Evolutionary conservation across 108 stramenopile species (phyloP).

Genomic region (Pelagomonas calceolata): DNA sequence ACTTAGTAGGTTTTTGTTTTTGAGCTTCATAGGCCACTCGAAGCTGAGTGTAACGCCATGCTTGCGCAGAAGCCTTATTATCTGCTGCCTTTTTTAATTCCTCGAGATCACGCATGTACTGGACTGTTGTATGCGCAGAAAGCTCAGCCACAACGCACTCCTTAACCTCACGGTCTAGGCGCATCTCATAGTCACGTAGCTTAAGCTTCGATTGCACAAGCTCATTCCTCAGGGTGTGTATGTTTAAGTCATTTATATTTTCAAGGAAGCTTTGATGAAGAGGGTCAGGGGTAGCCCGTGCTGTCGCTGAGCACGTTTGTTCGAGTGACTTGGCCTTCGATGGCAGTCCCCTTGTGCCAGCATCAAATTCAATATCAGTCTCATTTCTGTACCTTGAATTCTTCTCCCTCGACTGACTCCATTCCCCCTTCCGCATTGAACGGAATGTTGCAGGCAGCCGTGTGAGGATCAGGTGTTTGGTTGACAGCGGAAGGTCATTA

Average conservation of each 20-base stretch:
- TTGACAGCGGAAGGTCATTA: not conserved
- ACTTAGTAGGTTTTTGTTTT: too few relatives aligned
- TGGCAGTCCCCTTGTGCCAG: too few relatives aligned
- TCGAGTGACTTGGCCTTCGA: too few relatives aligned
- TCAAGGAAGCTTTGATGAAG: too few relatives aligned
- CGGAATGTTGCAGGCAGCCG: not conserved
- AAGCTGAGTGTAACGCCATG: not conserved
- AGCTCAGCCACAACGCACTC: not conserved
- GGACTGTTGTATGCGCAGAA: not conserved
- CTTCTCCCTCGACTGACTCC: not conserved
- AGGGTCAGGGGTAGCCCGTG: too few relatives aligned
- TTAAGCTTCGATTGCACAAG: not conserved
- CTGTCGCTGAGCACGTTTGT: too few relatives aligned
- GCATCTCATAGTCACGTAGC: not conserved
- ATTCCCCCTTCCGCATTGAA: not conserved
- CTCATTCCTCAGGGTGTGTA: not conserved
- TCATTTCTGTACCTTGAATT: not conserved
- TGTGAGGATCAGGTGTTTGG: not conserved
- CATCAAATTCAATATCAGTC: too few relatives aligned
- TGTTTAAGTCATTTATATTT: not conserved
- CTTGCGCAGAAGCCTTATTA: not conserved
- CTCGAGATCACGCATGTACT: conserved; percentile 7
- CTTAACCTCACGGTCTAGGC: not conserved
- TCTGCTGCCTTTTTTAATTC: not conserved
- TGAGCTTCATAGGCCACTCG: conserved; percentile 1